phyloP scores from a whole-genome alignment of 2,329 filamentous ascomycete species.

The Grosmannia clavigera region DNA sequence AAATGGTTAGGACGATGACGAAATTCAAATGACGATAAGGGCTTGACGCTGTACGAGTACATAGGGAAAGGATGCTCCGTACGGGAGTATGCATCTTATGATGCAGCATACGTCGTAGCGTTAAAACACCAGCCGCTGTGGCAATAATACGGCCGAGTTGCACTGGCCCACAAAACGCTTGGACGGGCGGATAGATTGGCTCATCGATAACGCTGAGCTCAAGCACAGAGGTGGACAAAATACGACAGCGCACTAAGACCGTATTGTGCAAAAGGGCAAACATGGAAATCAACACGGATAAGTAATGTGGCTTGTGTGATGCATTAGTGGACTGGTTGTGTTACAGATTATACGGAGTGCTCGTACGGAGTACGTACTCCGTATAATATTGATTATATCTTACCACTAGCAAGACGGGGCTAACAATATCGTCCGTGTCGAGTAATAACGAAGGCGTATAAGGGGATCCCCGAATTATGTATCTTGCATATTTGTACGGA shows the following conservation, averaged over 20 bases:
- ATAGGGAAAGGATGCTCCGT: not conserved
- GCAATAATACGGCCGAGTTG: not conserved
- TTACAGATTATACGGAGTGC: not conserved
- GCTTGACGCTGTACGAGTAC: not conserved
- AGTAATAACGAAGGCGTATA: not conserved
- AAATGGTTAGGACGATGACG: not conserved
- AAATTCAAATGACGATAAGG: not conserved
- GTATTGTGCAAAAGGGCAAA: not conserved
- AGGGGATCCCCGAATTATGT: no score
- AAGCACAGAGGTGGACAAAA: no score
- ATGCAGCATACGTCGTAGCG: not conserved
- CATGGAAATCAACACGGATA: not conserved
- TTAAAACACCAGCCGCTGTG: not conserved
- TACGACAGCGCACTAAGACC: no score
- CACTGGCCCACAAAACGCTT: not conserved
- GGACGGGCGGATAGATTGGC: not conserved
- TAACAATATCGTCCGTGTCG: no score
- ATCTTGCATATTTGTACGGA: no score
- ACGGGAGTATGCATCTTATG: not conserved
- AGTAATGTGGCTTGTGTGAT: not conserved
- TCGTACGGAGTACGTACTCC: no score
- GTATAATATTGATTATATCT: not conserved
- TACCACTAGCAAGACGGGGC: not conserved
- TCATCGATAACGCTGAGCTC: not conserved
- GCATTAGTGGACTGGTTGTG: not conserved